Conservation (phyloP, 495 filamentous ascomycete genomes). For the Jackrogersella minutella region DNA sequence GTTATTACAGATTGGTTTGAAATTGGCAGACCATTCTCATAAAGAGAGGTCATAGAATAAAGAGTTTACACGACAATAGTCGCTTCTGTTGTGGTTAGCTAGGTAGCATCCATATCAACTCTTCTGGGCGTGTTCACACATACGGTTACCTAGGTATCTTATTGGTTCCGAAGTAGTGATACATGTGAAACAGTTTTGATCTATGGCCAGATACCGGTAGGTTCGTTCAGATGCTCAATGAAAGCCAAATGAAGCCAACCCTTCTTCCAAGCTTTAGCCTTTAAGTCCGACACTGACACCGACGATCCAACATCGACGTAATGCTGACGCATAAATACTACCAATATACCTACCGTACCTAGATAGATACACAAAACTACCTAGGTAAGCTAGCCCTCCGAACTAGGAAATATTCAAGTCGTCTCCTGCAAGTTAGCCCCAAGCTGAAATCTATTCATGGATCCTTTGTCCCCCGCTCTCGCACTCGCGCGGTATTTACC, state of each 20-base stretch:
- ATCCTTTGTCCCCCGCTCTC: conserved; percentile 8
- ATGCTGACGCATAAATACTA: no score
- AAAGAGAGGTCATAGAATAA: not conserved
- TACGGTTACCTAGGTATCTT: no score
- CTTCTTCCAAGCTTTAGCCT: no score
- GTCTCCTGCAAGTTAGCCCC: conserved; percentile 5
- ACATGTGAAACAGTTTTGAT: not conserved
- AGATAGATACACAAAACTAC: not conserved
- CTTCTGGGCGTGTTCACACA: not conserved
- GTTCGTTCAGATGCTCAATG: no score
- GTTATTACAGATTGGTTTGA: not conserved
- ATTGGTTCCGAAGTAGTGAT: not conserved
- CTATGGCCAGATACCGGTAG: not conserved
- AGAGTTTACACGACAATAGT: not conserved
- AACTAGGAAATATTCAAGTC: not conserved
- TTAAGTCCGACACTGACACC: not conserved
- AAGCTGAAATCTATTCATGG: not conserved
- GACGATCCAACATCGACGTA: not conserved
- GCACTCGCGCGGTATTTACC: conserved; percentile 22
- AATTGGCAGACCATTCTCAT: not conserved
- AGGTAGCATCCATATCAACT: not conserved
- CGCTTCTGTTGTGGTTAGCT: not conserved
- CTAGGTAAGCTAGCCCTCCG: not conserved
- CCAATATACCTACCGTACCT: not conserved
- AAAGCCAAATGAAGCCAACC: no score